phyloP scores from a whole-genome alignment of 768 basidiomycete species.

The Asterophora lycoperdoides region DNA sequence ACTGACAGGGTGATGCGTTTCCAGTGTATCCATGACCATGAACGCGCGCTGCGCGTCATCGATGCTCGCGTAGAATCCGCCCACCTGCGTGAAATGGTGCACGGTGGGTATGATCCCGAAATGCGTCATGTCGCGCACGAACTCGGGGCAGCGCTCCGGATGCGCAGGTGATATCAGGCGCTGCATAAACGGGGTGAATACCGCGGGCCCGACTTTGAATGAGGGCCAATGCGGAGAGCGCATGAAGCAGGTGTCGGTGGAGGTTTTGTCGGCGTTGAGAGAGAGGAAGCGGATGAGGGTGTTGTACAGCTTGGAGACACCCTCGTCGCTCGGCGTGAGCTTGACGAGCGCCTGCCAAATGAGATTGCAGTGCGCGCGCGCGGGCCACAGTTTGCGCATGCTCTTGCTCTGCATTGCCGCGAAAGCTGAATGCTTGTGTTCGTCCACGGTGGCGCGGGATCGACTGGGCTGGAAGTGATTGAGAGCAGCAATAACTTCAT shows the following conservation, averaged over 20 bases:
- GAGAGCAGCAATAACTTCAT: constrained; percentile 24
- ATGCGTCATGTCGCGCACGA: constrained; percentile 51
- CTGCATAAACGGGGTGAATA: constrained; percentile 54
- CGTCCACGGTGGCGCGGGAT: neutral
- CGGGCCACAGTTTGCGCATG: constrained; percentile 31
- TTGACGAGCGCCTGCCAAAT: constrained; percentile 38
- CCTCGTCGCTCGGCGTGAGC: constrained; percentile 17
- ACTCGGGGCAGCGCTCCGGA: constrained; percentile 28
- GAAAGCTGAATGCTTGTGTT: constrained; percentile 5
- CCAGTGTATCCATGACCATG: constrained; percentile 39
- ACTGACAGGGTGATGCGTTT: constrained; percentile 17
- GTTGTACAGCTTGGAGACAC: constrained; percentile 38
- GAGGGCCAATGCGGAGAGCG: constrained; percentile 27
- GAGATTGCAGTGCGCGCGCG: constrained; percentile 28
- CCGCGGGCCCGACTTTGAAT: constrained; percentile 22
- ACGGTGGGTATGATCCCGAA: constrained; percentile 42
- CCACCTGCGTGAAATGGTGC: constrained; percentile 48
- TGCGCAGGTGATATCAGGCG: constrained; percentile 30
- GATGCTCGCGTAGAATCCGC: constrained; percentile 38
- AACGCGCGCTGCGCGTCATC: constrained; percentile 35
- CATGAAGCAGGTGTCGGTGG: constrained; percentile 15
- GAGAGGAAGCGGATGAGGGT: constrained; percentile 32
- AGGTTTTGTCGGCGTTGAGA: constrained; percentile 5
- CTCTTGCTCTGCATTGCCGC: constrained; percentile 3
- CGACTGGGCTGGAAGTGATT: constrained; percentile 7